These are phyloP conservation scores for Chaetomium tenue DNA, from an alignment of 495 filamentous ascomycete genomes.

Conservation along the genomic window DNA sequence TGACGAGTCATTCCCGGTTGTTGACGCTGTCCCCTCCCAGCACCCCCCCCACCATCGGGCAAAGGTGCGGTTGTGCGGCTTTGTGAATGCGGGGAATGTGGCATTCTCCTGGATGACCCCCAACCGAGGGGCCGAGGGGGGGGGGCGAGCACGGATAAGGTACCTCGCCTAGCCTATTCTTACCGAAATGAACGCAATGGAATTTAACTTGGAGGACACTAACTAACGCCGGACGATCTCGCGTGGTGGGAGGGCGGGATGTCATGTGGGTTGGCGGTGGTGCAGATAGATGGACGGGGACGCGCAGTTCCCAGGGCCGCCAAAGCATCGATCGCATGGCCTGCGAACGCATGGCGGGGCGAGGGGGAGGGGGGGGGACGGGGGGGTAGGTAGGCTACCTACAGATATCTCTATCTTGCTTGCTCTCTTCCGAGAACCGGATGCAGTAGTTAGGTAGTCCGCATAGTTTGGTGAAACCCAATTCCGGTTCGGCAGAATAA, in stretches of 20 bases:
- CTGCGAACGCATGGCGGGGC: background rate
- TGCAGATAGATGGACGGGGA: slow-evolving; percentile 7
- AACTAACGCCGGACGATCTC: background rate
- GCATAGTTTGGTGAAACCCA: background rate
- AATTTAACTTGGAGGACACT: background rate
- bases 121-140: background rate
- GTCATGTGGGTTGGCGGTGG: slow-evolving; percentile 4
- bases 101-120: slow-evolving; percentile 3
- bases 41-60: no score
- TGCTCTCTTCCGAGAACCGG: slow-evolving; percentile 19
- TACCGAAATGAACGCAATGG: slow-evolving; percentile 10
- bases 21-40: background rate
- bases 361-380: no score
- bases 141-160: background rate
- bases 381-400: background rate
- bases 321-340: background rate
- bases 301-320: background rate
- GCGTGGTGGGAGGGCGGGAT: slow-evolving; percentile 11
- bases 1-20: slow-evolving; percentile 10
- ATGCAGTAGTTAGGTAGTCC: slow-evolving; percentile 3
- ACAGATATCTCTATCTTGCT: no score
- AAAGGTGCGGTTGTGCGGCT: slow-evolving; percentile 4
- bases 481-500: background rate
- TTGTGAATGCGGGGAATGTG: slow-evolving; percentile 16
- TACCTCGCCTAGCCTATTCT: background rate